These are phyloP conservation scores for Alternaria triticina DNA, from an alignment of 2,329 filamentous ascomycete genomes.

Conservation along the genomic window DNA sequence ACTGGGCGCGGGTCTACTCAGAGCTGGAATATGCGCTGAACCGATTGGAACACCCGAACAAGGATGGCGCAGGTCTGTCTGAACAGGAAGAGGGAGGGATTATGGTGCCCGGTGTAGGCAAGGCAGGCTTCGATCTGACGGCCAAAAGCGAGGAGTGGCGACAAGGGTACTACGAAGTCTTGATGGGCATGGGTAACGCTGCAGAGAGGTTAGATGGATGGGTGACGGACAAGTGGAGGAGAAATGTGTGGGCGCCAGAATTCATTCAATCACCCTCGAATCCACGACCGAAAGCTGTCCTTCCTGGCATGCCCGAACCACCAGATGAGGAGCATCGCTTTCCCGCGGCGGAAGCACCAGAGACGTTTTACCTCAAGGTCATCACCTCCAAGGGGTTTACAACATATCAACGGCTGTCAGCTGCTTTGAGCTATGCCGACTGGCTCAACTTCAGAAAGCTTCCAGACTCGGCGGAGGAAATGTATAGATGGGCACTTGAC, in stretches of 20 bases:
- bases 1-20: constrained; percentile 72
- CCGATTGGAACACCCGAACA: constrained; percentile 70
- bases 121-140: constrained; percentile 70
- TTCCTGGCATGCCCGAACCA: constrained; percentile 66
- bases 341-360: constrained; percentile 69
- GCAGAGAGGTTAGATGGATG: constrained; percentile 84
- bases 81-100: constrained; percentile 63
- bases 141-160: constrained; percentile 83
- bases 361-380: constrained; percentile 81
- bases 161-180: constrained; percentile 80
- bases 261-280: constrained; percentile 84
- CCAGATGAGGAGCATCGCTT: constrained; percentile 79
- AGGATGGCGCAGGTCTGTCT: constrained; percentile 71
- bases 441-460: constrained; percentile 81
- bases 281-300: constrained; percentile 75
- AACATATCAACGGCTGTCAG: constrained; percentile 78
- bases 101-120: constrained; percentile 41
- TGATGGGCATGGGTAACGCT: constrained; percentile 77
- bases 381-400: constrained; percentile 81
- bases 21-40: constrained; percentile 66
- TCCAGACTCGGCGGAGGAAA: constrained; percentile 69
- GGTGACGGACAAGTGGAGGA: constrained; percentile 68
- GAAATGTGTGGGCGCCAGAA: constrained; percentile 72
- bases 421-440: constrained; percentile 80
- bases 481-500: constrained; percentile 78